A percentile compares a stretch with the other conserved stretches of the same genome.
These are phyloP conservation scores for Lactarius sp. DNA, from an alignment of 768 basidiomycete genomes.

Conservation along the genomic window DNA sequence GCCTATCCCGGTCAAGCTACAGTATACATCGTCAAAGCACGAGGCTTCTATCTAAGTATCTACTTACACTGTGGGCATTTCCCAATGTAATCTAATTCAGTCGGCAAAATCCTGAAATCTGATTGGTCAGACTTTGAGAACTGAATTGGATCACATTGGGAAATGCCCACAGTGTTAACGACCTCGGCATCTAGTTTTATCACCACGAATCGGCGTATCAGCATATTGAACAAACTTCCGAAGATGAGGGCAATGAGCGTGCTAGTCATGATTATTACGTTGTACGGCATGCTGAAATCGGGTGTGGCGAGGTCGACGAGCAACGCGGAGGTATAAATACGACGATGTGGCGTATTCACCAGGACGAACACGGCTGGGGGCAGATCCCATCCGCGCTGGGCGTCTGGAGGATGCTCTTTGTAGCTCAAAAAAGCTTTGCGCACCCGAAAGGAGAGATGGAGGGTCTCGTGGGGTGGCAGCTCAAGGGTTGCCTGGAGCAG, in stretches of 20 bases:
- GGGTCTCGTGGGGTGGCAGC: constrained; percentile 62
- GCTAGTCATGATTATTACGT: constrained; percentile 95
- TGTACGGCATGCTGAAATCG: constrained; percentile 99
- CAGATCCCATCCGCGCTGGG: constrained; percentile 91
- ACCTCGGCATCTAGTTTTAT: constrained; percentile 30
- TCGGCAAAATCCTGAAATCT: no score
- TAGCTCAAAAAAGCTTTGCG: constrained; percentile 85
- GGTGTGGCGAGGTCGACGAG: constrained; percentile 95
- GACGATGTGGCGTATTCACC: constrained; percentile 24
- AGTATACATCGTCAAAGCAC: no score
- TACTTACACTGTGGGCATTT: no score
- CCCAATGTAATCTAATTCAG: no score
- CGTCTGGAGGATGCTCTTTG: constrained; percentile 94
- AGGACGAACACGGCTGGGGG: constrained; percentile 77
- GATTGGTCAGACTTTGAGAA: no score
- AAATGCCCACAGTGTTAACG: no score
- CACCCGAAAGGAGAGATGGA: constrained; percentile 67
- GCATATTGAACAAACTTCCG: constrained; percentile 83
- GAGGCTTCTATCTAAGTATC: no score
- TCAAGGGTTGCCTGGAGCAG: constrained; percentile 66
- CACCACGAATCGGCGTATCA: constrained; percentile 79
- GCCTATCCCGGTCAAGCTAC: not conserved
- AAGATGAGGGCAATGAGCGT: constrained; percentile 90
- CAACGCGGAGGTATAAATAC: constrained; percentile 76
- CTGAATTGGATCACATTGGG: no score